Base-by-base conservation (phyloP, 2,329 filamentous ascomycete species). In the Aciculosporium take region DNA sequence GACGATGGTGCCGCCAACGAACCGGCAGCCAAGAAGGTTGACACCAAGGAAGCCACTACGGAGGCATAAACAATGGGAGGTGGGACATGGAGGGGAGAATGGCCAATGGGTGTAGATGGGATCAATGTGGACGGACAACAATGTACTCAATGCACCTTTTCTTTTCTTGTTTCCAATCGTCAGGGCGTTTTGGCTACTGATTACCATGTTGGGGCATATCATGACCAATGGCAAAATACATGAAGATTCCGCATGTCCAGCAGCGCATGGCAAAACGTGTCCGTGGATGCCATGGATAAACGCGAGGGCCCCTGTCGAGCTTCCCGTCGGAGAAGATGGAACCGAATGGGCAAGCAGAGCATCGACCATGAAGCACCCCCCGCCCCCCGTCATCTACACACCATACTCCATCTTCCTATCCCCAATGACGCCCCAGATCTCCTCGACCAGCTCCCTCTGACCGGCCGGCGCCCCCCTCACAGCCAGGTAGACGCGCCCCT, bases 381-480 rank as follows among this genome's bases (percentile, higher is more conserved):
- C 25, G 5, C 8, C 13, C 2, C 31, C 10, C 17, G 10, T 24
- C n/a, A 7, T 28, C 38, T 39, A 58, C 2, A 56, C 50, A 7
- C 52, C 50, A 46, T 74, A 75, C 12, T 69, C 66, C 62, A 79
- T 59, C 52, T 49, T 65, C 1, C 63, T 59, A 13, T 74, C 69
- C 1, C 74, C 76, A 46, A 81, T 63, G 4, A 77, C 66, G 1
- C 53, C 56, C 78, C 78, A 82, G 45, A 82, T 71, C 63, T 80
- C 75, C 53, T 80, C 65, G 3, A 80, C 66, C 37, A 81, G 62
- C 57, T 73, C 72, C 58, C 66, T 69, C 59, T 81, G 76, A 1
- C 75, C 76, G 33, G 58, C 61, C 15, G 70, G 68, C 23, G 76
- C 76, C 0, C 71, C 75, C 32, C 78, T 63, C 24, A 82, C 68